Conservation (phyloP, 495 filamentous ascomycete genomes). For the Coniosporium apollinis region DNA sequence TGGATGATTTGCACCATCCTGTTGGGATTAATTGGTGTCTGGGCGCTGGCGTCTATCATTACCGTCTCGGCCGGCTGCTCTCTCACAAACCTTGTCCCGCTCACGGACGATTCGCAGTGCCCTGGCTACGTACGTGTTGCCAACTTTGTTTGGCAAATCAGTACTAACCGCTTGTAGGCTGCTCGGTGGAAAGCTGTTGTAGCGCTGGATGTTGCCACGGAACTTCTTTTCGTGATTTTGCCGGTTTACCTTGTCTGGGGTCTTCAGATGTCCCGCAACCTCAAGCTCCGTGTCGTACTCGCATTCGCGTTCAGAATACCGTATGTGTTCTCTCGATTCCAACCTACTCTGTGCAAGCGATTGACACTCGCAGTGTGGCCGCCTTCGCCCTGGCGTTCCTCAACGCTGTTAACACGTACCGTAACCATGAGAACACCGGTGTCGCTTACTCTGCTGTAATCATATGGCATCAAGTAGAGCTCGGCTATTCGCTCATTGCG, state of each 20-base stretch:
- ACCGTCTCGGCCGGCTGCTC: constrained; percentile 7
- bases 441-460: constrained; percentile 5
- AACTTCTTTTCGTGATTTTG: constrained; percentile 9
- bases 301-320: constrained; percentile 1
- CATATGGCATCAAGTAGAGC: constrained; percentile 11
- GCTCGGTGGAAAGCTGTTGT: constrained; percentile 12
- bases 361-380: constrained; percentile 2
- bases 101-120: constrained; percentile 4
- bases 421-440: constrained; percentile 2
- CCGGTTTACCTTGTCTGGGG: constrained; percentile 12
- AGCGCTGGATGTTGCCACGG: constrained; percentile 9
- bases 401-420: neutral
- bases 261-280: constrained; percentile 10
- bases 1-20: constrained; percentile 10
- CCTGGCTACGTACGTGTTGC: constrained; percentile 7
- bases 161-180: constrained; percentile 1
- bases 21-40: constrained; percentile 7
- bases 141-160: neutral
- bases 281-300: neutral
- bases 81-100: constrained; percentile 2
- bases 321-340: neutral
- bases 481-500: constrained; percentile 10
- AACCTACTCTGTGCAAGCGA: neutral
- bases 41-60: constrained; percentile 7
- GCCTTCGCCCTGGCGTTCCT: constrained; percentile 7